Evolutionary conservation across 2,329 filamentous ascomycete genomes (phyloP), one percentile per base, ranked within the genome.

Genomic region (Lecanicillium sp.): DNA sequence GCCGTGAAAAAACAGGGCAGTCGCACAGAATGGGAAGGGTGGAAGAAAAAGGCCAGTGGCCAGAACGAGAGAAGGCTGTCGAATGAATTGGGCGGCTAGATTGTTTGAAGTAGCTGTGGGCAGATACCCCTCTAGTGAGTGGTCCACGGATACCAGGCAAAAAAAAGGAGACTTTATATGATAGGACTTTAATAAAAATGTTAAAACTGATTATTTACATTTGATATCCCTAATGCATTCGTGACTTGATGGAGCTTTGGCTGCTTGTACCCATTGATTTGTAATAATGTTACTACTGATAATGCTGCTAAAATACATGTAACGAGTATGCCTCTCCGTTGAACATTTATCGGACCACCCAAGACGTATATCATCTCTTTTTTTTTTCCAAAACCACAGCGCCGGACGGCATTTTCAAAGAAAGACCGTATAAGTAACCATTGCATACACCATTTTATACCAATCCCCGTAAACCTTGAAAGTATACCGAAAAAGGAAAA

Each of bases 101-200:
- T 29, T 29, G 26, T 29, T 12, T 29, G 7, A 12, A 29, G 12
- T 7, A 29, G 26, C 39, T 48, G 30, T 41, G 47, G 45, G 36
- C 40, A 49, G 40, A 43, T 44, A 44, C 45, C 45, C 44, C 38
- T 48, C 38, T 15, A 35, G n/a, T n/a, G 33, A 39, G 33, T 46
- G 30, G 45, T 42, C 45, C 38, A 32, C 38, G 30, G 42, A 38
- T 36, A 27, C 38, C 45, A 48, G 38, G 45, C 45, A 41, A 35
- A 24, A 15, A 15, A 27, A 37, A 4, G 38, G 45, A 37, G 37
- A 48, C 11, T 48, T 48, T 42, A 36, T 36, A 19, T 43, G 45
- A 48, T 48, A 48, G 38, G 45, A 48, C 38, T 32, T 48, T 37
- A 48, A 37, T 36, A 48, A 48, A 48, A 48, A 48, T 48, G 45